Conservation (phyloP, 129 eudicot species). For the sunflower (Helianthus annuus) region HanXRQr2.0-SUNRISE NC_035436.2:3870203-3870702, state of each 20-base stretch:
- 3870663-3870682: constrained; percentile 33
- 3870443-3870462: constrained; percentile 21
- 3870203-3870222: too few relatives aligned
- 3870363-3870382: neutral
- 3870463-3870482: constrained; percentile 24
- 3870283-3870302: constrained; percentile 2
- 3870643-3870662: constrained; percentile 18
- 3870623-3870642: constrained; percentile 39
- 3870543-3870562: constrained; percentile 15
- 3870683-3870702: constrained; percentile 29
- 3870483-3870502: constrained; percentile 25
- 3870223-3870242: too few relatives aligned
- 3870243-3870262: too few relatives aligned
- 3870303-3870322: neutral
- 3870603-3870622: constrained; percentile 23
- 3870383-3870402: neutral
- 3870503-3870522: constrained; percentile 24
- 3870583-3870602: neutral
- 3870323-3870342: constrained; percentile 17
- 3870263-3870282: too few relatives aligned
- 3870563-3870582: constrained; percentile 19
- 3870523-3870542: constrained; percentile 24
- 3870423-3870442: constrained; percentile 23
- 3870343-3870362: neutral
- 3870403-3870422: neutral